Base-by-base conservation (phyloP, 2,329 filamentous ascomycete species). In the Mycosphaerella arachidis region DNA sequence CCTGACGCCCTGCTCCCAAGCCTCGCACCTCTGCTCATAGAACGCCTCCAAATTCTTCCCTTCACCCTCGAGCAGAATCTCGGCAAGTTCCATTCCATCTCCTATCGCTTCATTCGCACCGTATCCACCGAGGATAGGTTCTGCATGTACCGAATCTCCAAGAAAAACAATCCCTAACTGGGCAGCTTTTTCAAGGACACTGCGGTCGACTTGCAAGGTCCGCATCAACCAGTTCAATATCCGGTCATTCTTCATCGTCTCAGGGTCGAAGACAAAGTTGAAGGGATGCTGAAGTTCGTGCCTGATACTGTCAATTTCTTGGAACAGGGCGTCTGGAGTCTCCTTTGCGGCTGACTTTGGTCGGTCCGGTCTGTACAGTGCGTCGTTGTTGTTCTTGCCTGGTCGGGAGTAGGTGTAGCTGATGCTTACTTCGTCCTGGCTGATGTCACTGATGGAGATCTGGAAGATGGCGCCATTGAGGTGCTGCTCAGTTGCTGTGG, bases 151-250 rank as follows among this genome's bases (percentile, higher is more conserved):
- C 7, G 77, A 70, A 61, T 78, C 77, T 8, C 77, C 77, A 4
- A 77, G 54, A n/a, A 76, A 55, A 3, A 73, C 60, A 4, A 74
- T 63, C 20, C 69, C 67, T 13, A 33, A 53, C 16, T 66, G 62
- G 1, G 67, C 67, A 0, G 72, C 55, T 5, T 63, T 53, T 20
- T 68, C 55, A 6, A 75, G 60, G 0, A 72, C 65, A 16, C 54
- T 18, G 7, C 61, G 53, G 0, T 65, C 45, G 1, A 70, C 57
- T 1, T 67, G 60, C 1, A 70, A 50, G 2, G 66, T 73, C 12
- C 77, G 72, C 77, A 78, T 78, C 13, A 78, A 64, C 75, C 76
- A 78, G 53, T 76, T 72, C 48, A 77, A 57, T 4, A 75, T 56
- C 10, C 74, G 65, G 40, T 78, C 76, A 2, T 67, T 56, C 5